These are phyloP conservation scores for Patellaria atrata DNA, from an alignment of 495 filamentous ascomycete species.

Conservation along the genomic window DNA sequence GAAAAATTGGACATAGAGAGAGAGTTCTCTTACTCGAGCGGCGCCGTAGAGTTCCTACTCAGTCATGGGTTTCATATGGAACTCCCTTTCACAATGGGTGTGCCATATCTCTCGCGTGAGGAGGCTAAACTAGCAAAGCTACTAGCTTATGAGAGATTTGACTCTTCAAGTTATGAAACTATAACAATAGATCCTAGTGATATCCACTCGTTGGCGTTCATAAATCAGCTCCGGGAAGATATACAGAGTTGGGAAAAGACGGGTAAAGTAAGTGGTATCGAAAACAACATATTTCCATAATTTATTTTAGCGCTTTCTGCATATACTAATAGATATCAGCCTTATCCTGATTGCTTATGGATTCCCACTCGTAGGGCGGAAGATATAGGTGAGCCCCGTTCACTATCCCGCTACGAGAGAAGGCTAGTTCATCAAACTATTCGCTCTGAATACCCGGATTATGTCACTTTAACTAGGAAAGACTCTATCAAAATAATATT, in stretches of 20 bases:
- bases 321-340: not conserved
- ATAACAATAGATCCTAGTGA: conserved; percentile 41
- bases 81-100: conserved; percentile 39
- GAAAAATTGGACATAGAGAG: conserved; percentile 38
- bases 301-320: too few species aligned
- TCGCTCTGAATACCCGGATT: conserved; percentile 43
- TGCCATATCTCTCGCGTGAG: conserved; percentile 53
- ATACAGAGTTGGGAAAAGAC: conserved; percentile 36
- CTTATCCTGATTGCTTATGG: not conserved
- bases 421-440: conserved; percentile 56
- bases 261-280: not conserved
- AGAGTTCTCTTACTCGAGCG: conserved; percentile 37
- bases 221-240: conserved; percentile 32
- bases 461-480: conserved; percentile 32
- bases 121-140: conserved; percentile 40
- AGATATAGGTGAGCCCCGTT: not conserved
- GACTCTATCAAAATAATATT: conserved; percentile 40
- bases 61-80: conserved; percentile 49
- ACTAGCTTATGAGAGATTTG: conserved; percentile 23
- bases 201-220: conserved; percentile 39
- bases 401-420: conserved; percentile 34
- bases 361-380: too few species aligned
- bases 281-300: too few species aligned
- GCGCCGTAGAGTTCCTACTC: conserved; percentile 48
- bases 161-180: conserved; percentile 30